Conservation (phyloP, 495 filamentous ascomycete genomes). For the Thermothielavioides terrestris region DNA sequence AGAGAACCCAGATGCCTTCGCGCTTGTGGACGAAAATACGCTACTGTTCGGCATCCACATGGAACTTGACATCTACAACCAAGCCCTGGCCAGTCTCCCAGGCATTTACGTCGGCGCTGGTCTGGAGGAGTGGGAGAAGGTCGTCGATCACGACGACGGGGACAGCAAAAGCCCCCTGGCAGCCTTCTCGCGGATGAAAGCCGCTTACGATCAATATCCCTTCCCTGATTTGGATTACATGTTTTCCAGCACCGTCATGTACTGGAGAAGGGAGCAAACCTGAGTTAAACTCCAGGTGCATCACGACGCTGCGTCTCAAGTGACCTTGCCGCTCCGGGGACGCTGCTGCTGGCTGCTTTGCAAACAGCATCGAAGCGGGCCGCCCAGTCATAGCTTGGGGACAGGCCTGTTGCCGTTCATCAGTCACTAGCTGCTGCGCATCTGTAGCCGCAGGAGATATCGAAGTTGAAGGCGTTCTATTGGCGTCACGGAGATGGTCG, state of each 20-base stretch:
- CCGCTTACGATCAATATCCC: conserved; percentile 18
- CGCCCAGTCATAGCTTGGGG: too few species aligned
- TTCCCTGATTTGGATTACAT: conserved; percentile 34
- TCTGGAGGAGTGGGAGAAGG: conserved; percentile 31
- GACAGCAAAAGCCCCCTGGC: not conserved
- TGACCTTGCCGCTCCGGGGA: too few species aligned
- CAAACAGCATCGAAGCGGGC: too few species aligned
- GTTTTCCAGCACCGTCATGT: conserved; percentile 34
- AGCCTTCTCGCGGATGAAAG: conserved; percentile 23
- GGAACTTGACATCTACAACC: conserved; percentile 37
- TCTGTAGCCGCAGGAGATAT: too few species aligned
- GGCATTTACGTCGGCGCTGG: conserved; percentile 37
- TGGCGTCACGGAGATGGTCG: too few species aligned
- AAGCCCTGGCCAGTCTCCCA: conserved; percentile 30
- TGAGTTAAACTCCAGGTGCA: not conserved
- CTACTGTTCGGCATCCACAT: conserved; percentile 55
- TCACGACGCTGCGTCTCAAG: not conserved
- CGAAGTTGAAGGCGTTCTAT: too few species aligned
- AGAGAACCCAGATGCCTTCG: conserved; percentile 49
- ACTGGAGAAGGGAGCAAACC: conserved; percentile 19
- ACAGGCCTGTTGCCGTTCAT: too few species aligned
- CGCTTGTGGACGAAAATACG: conserved; percentile 38
- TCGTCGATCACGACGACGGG: conserved; percentile 13
- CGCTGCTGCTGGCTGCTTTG: too few species aligned
- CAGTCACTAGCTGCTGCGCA: too few species aligned